A percentile compares a stretch with the other conserved stretches of the same genome.
phyloP scores from a whole-genome alignment of 2,329 filamentous ascomycete species.

The Alternaria brassicicola region DNA sequence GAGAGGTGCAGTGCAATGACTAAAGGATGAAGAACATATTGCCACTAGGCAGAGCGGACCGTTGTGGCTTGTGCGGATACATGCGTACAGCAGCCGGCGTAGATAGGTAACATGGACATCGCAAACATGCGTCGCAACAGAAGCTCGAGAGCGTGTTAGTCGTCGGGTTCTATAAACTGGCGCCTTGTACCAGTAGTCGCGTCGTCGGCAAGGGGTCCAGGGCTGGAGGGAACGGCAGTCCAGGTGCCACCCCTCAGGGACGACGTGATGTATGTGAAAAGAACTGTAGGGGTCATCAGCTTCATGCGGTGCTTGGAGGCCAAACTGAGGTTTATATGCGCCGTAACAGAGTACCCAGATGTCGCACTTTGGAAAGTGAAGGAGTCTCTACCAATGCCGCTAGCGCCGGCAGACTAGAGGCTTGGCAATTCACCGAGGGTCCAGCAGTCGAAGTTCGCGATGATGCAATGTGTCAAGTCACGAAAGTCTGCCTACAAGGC shows the following conservation, averaged over 20 bases:
- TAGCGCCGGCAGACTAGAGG: neutral
- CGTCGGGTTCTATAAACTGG: neutral
- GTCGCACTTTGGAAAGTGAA: neutral
- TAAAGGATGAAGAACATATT: neutral
- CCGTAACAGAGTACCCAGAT: neutral
- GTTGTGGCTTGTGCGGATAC: neutral
- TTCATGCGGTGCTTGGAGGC: neutral
- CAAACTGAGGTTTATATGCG: neutral
- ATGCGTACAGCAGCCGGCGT: neutral
- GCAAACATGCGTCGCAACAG: neutral
- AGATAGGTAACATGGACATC: neutral
- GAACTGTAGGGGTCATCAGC: neutral
- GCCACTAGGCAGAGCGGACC: neutral
- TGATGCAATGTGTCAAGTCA: constrained; percentile 45
- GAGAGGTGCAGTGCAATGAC: neutral
- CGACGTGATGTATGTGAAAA: neutral
- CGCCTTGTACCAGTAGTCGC: neutral
- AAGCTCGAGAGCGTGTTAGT: neutral
- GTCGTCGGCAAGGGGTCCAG: neutral
- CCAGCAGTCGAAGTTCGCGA: constrained; percentile 16
- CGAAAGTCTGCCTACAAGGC: constrained; percentile 20
- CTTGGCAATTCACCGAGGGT: constrained; percentile 22
- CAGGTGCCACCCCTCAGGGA: neutral
- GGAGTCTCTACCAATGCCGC: neutral
- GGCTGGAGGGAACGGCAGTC: neutral